These are phyloP conservation scores for Colletotrichum viniferum DNA, from an alignment of 2,329 filamentous ascomycete species.

Conservation along the genomic window DNA sequence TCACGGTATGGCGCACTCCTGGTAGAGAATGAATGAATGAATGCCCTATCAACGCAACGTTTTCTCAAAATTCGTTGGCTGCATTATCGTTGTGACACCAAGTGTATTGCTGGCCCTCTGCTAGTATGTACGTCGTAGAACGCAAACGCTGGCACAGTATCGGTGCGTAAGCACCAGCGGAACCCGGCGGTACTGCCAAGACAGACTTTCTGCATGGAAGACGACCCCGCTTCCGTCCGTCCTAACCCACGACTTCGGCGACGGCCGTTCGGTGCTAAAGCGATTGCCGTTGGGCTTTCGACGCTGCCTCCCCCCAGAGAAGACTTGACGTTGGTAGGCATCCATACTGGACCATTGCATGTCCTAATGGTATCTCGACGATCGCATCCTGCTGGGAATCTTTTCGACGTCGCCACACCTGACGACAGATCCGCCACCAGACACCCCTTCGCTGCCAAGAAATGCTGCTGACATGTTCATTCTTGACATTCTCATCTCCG, in stretches of 20 bases:
- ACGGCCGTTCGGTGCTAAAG: neutral
- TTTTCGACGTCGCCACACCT: neutral
- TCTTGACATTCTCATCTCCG: neutral
- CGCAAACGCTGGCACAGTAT: neutral
- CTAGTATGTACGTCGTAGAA: neutral
- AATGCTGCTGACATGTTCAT: neutral
- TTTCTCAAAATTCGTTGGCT: neutral
- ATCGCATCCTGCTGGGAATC: neutral
- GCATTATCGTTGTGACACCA: neutral
- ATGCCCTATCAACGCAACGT: neutral
- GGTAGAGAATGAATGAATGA: neutral
- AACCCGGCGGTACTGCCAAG: neutral
- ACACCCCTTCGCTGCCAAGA: neutral
- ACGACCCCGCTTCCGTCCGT: slow-evolving; percentile 4
- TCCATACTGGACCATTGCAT: neutral
- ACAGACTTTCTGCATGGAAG: neutral
- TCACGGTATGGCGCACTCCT: neutral
- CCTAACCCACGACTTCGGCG: neutral
- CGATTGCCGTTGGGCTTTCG: neutral
- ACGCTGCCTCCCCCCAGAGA: neutral
- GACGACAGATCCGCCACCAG: neutral
- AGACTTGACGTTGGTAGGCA: neutral
- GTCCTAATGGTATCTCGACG: neutral
- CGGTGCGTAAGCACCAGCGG: neutral
- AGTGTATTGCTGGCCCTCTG: neutral